phyloP scores from a whole-genome alignment of 2,329 filamentous ascomycete genomes.

The Penicillium verrucosum region DNA sequence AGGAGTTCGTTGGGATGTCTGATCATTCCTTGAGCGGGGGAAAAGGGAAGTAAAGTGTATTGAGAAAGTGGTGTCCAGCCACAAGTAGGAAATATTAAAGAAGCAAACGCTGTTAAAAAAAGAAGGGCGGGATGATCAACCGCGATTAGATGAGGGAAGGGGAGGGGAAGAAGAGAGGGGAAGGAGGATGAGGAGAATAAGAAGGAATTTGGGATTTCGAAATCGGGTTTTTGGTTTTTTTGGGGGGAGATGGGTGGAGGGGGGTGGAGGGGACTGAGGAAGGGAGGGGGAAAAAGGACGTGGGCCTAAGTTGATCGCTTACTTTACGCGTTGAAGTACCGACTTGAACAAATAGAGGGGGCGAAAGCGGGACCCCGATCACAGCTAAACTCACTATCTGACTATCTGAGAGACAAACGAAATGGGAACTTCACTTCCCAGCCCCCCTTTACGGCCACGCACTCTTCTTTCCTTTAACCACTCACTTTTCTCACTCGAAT shows the following conservation, averaged over 20 bases:
- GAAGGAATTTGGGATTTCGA: slow-evolving; percentile 23
- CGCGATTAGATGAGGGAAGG: slow-evolving; percentile 18
- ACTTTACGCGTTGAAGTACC: slow-evolving; percentile 16
- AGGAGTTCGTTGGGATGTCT: slow-evolving; percentile 40
- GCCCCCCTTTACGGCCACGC: slow-evolving; percentile 21
- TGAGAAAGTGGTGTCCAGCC: slow-evolving; percentile 38
- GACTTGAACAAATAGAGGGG: slow-evolving; percentile 10
- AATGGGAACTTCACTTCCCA: neutral
- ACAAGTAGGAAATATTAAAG: slow-evolving; percentile 23
- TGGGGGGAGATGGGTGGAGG: slow-evolving; percentile 15
- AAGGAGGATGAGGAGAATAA: slow-evolving; percentile 20
- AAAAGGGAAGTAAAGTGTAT: slow-evolving; percentile 17
- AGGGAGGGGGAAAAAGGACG: slow-evolving; percentile 15
- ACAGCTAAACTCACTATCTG: neutral
- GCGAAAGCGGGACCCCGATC: slow-evolving; percentile 19
- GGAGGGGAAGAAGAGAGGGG: slow-evolving; percentile 18
- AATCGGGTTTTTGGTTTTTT: slow-evolving; percentile 10
- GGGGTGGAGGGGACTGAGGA: slow-evolving; percentile 9
- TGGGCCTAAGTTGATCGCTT: slow-evolving; percentile 24
- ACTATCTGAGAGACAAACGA: neutral
- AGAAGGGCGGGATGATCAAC: slow-evolving; percentile 25
- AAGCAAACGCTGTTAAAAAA: slow-evolving; percentile 18
- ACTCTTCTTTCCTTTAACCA: slow-evolving; percentile 18
- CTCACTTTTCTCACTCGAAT: neutral
- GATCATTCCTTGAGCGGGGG: slow-evolving; percentile 44